Percentiles rank a stretch among this genome's conserved stretches.
Conservation (phyloP, 2,329 filamentous ascomycete genomes). For the Tolypocladium tundrense region DNA sequence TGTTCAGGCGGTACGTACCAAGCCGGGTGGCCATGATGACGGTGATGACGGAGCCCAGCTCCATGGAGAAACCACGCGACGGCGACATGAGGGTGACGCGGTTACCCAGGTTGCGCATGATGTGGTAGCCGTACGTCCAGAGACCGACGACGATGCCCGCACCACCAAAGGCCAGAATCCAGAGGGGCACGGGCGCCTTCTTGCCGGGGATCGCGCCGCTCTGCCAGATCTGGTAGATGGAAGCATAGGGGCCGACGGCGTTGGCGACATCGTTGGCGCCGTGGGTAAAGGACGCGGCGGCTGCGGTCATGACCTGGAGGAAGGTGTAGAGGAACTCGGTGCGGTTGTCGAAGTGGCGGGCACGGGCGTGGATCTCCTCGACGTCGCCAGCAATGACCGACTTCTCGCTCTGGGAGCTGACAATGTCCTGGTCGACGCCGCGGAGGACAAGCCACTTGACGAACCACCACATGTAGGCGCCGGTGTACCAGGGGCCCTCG, state of each 20-base stretch:
- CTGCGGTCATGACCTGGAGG: conserved; percentile 49
- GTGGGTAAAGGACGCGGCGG: conserved; percentile 54
- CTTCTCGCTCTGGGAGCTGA: conserved; percentile 23
- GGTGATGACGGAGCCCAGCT: conserved; percentile 50
- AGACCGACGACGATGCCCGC: conserved; percentile 43
- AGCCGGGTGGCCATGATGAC: conserved; percentile 55
- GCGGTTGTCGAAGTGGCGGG: conserved; percentile 50
- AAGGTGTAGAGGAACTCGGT: conserved; percentile 52
- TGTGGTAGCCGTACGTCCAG: conserved; percentile 53
- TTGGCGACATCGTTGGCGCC: conserved; percentile 58
- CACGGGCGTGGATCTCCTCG: conserved; percentile 44
- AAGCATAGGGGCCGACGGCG: conserved; percentile 52
- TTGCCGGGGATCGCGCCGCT: conserved; percentile 29
- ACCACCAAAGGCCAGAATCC: conserved; percentile 48
- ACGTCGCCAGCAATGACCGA: conserved; percentile 40
- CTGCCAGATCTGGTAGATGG: conserved; percentile 51
- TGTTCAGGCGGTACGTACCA: conserved; percentile 18
- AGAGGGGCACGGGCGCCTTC: conserved; percentile 43
- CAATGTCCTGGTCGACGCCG: conserved; percentile 34
- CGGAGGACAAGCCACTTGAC: conserved; percentile 35
- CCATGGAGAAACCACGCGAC: conserved; percentile 48
- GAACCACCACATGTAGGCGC: conserved; percentile 31
- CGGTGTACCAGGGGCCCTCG: conserved; percentile 30
- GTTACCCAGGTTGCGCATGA: conserved; percentile 54
- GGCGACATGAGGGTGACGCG: conserved; percentile 53